These are phyloP conservation scores for Bathelium albidoporum DNA, from an alignment of 495 filamentous ascomycete species.

Conservation along the genomic window DNA sequence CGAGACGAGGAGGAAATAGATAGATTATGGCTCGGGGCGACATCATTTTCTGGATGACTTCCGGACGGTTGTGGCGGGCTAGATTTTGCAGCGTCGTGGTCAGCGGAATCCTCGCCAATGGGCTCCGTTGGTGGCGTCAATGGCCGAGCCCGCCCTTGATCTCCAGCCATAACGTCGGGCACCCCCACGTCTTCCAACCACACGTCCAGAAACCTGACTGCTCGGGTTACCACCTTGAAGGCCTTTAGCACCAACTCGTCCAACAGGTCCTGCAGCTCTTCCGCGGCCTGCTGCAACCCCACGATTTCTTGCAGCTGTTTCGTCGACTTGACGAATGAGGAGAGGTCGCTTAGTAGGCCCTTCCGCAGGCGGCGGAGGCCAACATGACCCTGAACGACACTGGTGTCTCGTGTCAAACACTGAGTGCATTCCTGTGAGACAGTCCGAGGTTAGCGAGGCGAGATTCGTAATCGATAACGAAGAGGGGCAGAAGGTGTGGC, in stretches of 20 bases:
- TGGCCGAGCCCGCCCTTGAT: background rate
- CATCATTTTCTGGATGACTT: background rate
- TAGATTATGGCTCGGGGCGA: background rate
- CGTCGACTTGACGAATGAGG: slow-evolving; percentile 74
- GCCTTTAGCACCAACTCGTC: slow-evolving; percentile 90
- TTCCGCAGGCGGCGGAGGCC: slow-evolving; percentile 74
- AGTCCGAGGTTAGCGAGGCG: background rate
- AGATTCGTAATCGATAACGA: background rate
- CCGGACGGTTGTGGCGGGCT: background rate
- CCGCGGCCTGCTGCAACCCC: slow-evolving; percentile 40
- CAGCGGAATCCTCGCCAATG: background rate
- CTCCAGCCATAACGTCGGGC: background rate
- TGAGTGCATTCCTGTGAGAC: slow-evolving; percentile 64
- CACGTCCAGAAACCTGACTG: slow-evolving; percentile 84
- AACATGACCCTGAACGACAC: slow-evolving; percentile 60
- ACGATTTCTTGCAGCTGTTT: slow-evolving; percentile 67
- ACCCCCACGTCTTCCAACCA: slow-evolving; percentile 54
- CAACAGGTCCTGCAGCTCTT: slow-evolving; percentile 55
- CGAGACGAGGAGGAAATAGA: background rate
- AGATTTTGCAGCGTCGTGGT: background rate
- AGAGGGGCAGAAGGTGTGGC: background rate
- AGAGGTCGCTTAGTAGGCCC: slow-evolving; percentile 77
- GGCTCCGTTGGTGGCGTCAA: background rate
- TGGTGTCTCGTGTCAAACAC: slow-evolving; percentile 74
- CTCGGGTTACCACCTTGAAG: slow-evolving; percentile 86